Percentiles rank a stretch among this genome's conserved stretches.
Evolutionary conservation across 805 yeast species (phyloP).

Genomic region (Osmozyma mogii): DNA sequence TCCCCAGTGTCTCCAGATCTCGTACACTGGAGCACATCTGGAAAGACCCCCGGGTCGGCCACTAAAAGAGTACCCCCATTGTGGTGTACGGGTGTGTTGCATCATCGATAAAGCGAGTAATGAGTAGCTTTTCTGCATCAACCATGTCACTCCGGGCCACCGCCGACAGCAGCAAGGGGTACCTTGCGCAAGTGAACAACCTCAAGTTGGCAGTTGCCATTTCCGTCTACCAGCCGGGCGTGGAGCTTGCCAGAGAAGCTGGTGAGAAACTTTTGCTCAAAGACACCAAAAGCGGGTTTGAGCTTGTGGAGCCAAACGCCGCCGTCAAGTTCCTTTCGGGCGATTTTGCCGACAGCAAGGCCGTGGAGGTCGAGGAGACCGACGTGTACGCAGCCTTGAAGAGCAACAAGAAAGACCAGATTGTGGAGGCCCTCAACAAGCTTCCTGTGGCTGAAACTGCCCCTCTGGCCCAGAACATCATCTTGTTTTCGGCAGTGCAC

Average conservation of each 20-base stretch:
- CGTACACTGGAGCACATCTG: too few relatives aligned
- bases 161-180: constrained; percentile 12
- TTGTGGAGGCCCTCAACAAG: constrained; percentile 6
- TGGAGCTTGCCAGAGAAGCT: constrained; percentile 15
- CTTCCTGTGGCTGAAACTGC: constrained; percentile 6
- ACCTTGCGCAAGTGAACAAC: constrained; percentile 17
- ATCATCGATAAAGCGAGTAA: background rate
- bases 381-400: constrained; percentile 34
- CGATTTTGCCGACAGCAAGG: constrained; percentile 33
- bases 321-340: constrained; percentile 55
- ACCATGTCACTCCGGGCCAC: constrained; percentile 10
- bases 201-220: constrained; percentile 19
- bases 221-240: constrained; percentile 9
- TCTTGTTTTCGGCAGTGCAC: constrained; percentile 51
- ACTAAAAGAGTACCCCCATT: too few relatives aligned
- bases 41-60: too few relatives aligned
- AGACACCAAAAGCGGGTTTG: constrained; percentile 32
- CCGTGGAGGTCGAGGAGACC: constrained; percentile 38
- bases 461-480: constrained; percentile 33
- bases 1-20: too few relatives aligned
- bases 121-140: constrained; percentile 1
- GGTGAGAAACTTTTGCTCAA: constrained; percentile 20
- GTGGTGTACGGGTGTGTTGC: constrained; percentile 8
- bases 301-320: constrained; percentile 59
- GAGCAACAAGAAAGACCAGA: constrained; percentile 20